Evolutionary conservation across 129 eudicot species (phyloP), one percentile per base, ranked within the genome.

Genomic region (Ambrosia artemisiifolia): DNA sequence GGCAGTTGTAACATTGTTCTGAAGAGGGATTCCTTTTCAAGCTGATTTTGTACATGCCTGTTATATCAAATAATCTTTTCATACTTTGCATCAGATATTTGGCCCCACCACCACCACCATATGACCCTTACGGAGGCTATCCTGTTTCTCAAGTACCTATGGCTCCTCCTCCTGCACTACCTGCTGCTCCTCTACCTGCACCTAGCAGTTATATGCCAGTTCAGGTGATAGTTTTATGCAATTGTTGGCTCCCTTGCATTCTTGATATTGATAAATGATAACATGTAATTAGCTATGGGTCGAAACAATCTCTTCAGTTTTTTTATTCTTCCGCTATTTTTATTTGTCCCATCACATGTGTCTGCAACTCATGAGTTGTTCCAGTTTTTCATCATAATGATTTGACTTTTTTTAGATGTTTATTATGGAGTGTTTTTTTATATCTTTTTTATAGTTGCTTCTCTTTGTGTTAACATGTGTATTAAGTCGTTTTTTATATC

Each of bases 71-170:
- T 48, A 44, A 65, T 47, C 50, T 32, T 54, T 57, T 55, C 3
- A 40, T 69, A 40, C 49, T 38, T 63, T 60, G 71, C 53, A 63
- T 73, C 75, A 93, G 98, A 78, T 95, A 90, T 78, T 80, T 95
- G 93, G 80, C 94, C 48, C 92, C 92, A 2, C 84, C 96, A 73
- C 97, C 96, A 5, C 99, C 99, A 35, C 91, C 87, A 36, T 95
- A 90, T 72, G 94, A 90, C 68, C 91, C 99, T 54, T 94, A 94
- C 75, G 97, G 82, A 32, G 96, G 91, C 64, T 94, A 90, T 90
- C 81, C 89, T 72, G 88, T 88, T 72, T 83, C 99, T 72, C 96
- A 90, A 32, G 87, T 88, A 63, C 87, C 87, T 30, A 87, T 89
- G 90, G 86, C 91, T 76, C 78, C 96, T 80, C 97, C 93, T n/a